Conservation (phyloP, 2,329 filamentous ascomycete genomes). For the Clarireedia sp. region DNA sequence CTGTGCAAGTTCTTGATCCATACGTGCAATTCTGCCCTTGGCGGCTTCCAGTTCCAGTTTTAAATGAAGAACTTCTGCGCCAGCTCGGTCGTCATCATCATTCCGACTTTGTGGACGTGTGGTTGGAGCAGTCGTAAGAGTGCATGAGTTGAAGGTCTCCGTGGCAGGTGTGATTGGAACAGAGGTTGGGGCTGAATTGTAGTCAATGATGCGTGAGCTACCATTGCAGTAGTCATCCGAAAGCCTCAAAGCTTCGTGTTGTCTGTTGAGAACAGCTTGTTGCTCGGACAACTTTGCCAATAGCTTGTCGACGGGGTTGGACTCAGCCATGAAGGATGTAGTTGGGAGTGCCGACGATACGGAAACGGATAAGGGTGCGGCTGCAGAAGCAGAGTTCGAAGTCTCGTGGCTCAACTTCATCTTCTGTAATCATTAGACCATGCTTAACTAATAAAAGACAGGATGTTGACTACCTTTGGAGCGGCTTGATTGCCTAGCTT, state of each 20-base stretch:
- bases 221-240: conserved; percentile 21
- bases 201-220: conserved; percentile 33
- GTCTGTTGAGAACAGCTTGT: conserved; percentile 50
- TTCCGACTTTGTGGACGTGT: conserved; percentile 45
- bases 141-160: conserved; percentile 39
- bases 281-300: conserved; percentile 69
- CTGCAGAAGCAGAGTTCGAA: neutral
- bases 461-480: conserved; percentile 39
- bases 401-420: conserved; percentile 41
- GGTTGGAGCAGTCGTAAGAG: conserved; percentile 36
- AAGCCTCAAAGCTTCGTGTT: conserved; percentile 45
- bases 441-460: neutral
- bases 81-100: conserved; percentile 31
- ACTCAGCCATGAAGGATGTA: conserved; percentile 30
- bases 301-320: conserved; percentile 61
- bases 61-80: conserved; percentile 54
- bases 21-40: conserved; percentile 59
- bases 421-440: conserved; percentile 34
- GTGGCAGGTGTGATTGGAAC: conserved; percentile 55
- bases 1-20: conserved; percentile 64
- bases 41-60: conserved; percentile 66
- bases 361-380: neutral
- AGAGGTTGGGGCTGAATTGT: conserved; percentile 42
- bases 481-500: conserved; percentile 47
- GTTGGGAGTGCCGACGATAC: neutral